phyloP scores from a whole-genome alignment of 2,329 filamentous ascomycete genomes.

The Elsinoe arachidis region DNA sequence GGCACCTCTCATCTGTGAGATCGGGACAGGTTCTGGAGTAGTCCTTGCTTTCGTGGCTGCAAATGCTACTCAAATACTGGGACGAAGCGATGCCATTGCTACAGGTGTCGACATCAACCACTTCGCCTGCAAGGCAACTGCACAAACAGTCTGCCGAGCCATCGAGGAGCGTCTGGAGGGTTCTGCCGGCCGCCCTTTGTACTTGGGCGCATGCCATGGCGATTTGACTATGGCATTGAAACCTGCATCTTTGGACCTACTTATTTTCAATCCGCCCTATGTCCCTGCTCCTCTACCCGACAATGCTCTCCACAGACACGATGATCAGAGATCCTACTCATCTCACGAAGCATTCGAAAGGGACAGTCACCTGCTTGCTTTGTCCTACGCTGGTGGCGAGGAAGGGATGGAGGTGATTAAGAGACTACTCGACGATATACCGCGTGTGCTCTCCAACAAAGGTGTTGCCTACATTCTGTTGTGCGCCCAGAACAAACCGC shows the following conservation, averaged over 20 bases:
- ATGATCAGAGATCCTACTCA: slow-evolving; percentile 12
- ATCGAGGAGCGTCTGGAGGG: slow-evolving; percentile 24
- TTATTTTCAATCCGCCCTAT: slow-evolving; percentile 96
- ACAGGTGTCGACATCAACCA: slow-evolving; percentile 77
- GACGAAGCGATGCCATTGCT: slow-evolving; percentile 59
- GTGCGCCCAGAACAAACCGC: slow-evolving; percentile 83
- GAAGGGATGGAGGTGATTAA: slow-evolving; percentile 95
- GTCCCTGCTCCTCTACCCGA: slow-evolving; percentile 50
- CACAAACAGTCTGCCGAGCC: slow-evolving; percentile 54
- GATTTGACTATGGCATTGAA: slow-evolving; percentile 61
- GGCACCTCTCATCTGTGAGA: slow-evolving; percentile 61
- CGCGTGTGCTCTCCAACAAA: slow-evolving; percentile 50
- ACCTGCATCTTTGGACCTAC: slow-evolving; percentile 59
- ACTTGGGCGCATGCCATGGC: slow-evolving; percentile 58
- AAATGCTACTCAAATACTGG: slow-evolving; percentile 64
- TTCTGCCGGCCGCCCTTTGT: slow-evolving; percentile 27
- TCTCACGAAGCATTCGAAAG: slow-evolving; percentile 51
- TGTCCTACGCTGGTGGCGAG: slow-evolving; percentile 80
- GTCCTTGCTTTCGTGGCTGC: slow-evolving; percentile 83
- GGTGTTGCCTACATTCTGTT: slow-evolving; percentile 86
- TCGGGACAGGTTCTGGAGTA: slow-evolving; percentile 86
- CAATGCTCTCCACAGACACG: slow-evolving; percentile 32
- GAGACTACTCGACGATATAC: slow-evolving; percentile 62
- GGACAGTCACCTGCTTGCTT: slow-evolving; percentile 71
- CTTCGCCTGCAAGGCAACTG: slow-evolving; percentile 70